Conservation (phyloP, 495 filamentous ascomycete species). For the Penicillium desertorum region DNA sequence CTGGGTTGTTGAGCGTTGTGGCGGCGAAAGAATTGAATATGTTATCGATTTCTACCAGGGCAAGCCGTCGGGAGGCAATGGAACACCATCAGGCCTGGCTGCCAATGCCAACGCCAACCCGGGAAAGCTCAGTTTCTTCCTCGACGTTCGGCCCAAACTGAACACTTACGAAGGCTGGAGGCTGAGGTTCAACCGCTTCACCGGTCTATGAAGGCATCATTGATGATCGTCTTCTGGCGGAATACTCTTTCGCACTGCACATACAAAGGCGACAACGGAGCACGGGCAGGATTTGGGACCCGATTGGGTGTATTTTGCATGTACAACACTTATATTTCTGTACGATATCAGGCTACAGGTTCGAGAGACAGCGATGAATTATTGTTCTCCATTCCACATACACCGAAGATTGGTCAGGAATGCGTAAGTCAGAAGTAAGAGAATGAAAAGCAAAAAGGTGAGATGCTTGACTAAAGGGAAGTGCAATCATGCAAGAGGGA, state of each 20-base stretch:
- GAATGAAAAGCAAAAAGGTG: conserved; percentile 16
- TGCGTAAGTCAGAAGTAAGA: conserved; percentile 7
- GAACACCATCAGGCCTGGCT: conserved; percentile 31
- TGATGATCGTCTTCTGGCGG: conserved; percentile 1
- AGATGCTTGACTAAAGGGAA: conserved; percentile 18
- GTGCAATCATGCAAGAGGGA: conserved; percentile 31
- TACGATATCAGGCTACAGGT: conserved; percentile 36
- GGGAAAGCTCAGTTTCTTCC: conserved; percentile 79
- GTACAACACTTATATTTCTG: conserved; percentile 40
- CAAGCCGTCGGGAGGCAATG: conserved; percentile 41
- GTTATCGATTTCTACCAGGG: conserved; percentile 98
- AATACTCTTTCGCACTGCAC: conserved; percentile 16
- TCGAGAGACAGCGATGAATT: conserved; percentile 20
- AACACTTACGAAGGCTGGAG: conserved; percentile 87
- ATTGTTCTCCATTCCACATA: conserved; percentile 28
- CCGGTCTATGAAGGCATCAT: conserved; percentile 50
- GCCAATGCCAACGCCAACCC: conserved; percentile 49
- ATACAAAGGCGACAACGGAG: conserved; percentile 35
- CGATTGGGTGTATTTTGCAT: conserved; percentile 39
- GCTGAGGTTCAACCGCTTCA: conserved; percentile 67
- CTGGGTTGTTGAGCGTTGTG: conserved; percentile 91
- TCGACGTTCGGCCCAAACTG: conserved; percentile 94
- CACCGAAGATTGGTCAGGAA: conserved; percentile 1
- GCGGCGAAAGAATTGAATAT: conserved; percentile 82
- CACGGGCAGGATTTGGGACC: conserved; percentile 25